phyloP scores from a whole-genome alignment of 2,329 filamentous ascomycete genomes.

The Talaromyces sp. region DNA sequence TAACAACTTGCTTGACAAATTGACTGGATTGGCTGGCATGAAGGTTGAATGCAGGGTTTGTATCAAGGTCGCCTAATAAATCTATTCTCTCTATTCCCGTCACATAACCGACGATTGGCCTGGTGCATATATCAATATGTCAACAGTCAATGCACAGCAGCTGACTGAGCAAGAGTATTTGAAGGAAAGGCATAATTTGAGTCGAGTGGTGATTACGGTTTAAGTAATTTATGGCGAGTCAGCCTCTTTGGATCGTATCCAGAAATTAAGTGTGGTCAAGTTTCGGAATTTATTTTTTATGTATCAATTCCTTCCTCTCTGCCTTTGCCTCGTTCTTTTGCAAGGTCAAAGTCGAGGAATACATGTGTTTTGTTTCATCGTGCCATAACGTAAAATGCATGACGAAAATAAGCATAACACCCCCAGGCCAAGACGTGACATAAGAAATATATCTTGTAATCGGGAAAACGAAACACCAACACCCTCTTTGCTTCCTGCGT shows the following conservation, averaged over 20 bases:
- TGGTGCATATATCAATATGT: too few species aligned
- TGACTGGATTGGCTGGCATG: too few species aligned
- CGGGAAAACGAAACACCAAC: constrained; percentile 12
- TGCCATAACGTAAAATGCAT: constrained; percentile 11
- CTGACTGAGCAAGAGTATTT: too few species aligned
- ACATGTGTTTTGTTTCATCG: constrained; percentile 6
- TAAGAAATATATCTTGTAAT: constrained; percentile 8
- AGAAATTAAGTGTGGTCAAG: constrained; percentile 1
- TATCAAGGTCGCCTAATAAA: too few species aligned
- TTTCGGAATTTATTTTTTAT: constrained; percentile 9
- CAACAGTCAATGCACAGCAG: too few species aligned
- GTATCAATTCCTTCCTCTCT: constrained; percentile 8
- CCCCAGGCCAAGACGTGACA: constrained; percentile 1
- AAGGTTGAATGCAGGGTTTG: too few species aligned
- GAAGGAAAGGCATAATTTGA: too few species aligned
- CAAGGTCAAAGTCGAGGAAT: constrained; percentile 8
- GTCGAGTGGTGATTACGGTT: too few species aligned
- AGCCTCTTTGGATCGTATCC: not conserved
- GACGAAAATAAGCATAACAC: constrained; percentile 7
- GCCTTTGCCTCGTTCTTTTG: constrained; percentile 8
- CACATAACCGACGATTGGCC: too few species aligned
- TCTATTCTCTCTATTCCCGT: too few species aligned
- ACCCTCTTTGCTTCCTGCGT: constrained; percentile 5
- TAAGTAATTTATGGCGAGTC: not conserved
- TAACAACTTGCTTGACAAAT: too few species aligned